phyloP scores from a whole-genome alignment of 73 alveolate species.

The Blepharisma stoltei region DNA sequence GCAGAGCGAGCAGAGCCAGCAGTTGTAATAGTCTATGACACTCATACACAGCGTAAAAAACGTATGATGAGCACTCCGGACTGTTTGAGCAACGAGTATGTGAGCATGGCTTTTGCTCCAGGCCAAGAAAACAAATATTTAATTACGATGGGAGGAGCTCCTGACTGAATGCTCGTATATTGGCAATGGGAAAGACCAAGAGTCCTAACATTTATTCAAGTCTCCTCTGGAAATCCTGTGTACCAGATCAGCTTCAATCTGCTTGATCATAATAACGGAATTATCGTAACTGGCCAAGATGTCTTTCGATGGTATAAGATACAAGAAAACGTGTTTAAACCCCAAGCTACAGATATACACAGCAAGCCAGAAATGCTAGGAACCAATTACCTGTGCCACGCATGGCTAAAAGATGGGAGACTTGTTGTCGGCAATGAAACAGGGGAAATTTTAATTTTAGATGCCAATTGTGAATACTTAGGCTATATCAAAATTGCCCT shows the following conservation, averaged over 20 bases:
- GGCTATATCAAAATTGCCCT: slow-evolving; percentile 48
- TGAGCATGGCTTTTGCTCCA: slow-evolving; percentile 80
- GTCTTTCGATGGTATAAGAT: slow-evolving; percentile 27
- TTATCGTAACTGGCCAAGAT: slow-evolving; percentile 28
- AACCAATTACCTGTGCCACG: slow-evolving; percentile 73
- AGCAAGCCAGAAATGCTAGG: slow-evolving; percentile 46
- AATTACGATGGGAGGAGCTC: slow-evolving; percentile 78
- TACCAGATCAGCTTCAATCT: slow-evolving; percentile 21
- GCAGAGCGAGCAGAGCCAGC: slow-evolving; percentile 75
- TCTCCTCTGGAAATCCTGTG: slow-evolving; percentile 30
- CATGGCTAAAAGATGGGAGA: slow-evolving; percentile 81
- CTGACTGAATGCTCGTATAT: slow-evolving; percentile 69
- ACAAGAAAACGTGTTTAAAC: not conserved
- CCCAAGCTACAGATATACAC: not conserved
- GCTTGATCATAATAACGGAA: slow-evolving; percentile 27
- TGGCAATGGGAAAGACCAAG: slow-evolving; percentile 86
- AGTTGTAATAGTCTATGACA: slow-evolving; percentile 58
- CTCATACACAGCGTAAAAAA: slow-evolving; percentile 57
- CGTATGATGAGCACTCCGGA: slow-evolving; percentile 53
- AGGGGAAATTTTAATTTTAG: slow-evolving; percentile 78
- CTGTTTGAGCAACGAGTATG: slow-evolving; percentile 55
- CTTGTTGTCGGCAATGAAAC: slow-evolving; percentile 82
- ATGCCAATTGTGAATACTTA: slow-evolving; percentile 68
- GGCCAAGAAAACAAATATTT: slow-evolving; percentile 62
- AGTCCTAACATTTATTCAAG: slow-evolving; percentile 43